Evolutionary conservation across 106 monocot species (phyloP), one percentile per base, ranked within the genome.

Genomic region (Phalaenopsis equestris): DNA sequence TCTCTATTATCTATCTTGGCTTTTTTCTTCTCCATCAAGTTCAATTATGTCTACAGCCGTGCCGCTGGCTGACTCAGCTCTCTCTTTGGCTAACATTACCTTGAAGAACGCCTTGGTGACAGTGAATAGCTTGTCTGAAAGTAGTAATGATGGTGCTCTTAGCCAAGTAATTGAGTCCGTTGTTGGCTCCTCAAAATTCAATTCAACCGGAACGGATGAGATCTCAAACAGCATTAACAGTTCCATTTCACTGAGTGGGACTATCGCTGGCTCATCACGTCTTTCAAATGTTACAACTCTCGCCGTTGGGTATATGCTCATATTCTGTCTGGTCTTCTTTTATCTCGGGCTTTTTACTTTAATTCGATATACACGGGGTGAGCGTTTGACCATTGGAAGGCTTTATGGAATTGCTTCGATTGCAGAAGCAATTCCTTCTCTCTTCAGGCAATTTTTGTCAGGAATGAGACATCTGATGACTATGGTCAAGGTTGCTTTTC

Each of bases 401-500:
- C 84, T 99, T 46, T 93, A 91, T 86, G 94, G 94, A 19, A 79
- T 95, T 82, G 81, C 88, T 57, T 86, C 91, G 30, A 82, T 95
- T 79, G 85, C 84, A 48, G 93, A 99, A 81, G 90, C 91, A 56
- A 80, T 95, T 72, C 95, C 93, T 76, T 93, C 95, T 57, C 87
- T 99, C 9, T 87, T 92, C 81, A 86, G 87, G 52, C 95, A 99
- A 80, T 93, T 87, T 75, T 65, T 95, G 55, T 83, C 86, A 64
- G 93, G 88, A 68, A 90, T 93, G 91, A 95, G 76, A 80, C 91
- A 99, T 85, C 68, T 99, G 57, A 88, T 95, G 92, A 99, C 91
- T 73, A 99, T 99, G 99, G 84, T 99, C 56, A 99, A 99, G 79
- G 99, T 99, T 83, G 99, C 99, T 57, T 99, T 95, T 85, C 93